Evolutionary conservation across 139 green algal species (phyloP), one percentile per base, ranked within the genome.

Genomic region (Micromonas pusilla): DNA sequence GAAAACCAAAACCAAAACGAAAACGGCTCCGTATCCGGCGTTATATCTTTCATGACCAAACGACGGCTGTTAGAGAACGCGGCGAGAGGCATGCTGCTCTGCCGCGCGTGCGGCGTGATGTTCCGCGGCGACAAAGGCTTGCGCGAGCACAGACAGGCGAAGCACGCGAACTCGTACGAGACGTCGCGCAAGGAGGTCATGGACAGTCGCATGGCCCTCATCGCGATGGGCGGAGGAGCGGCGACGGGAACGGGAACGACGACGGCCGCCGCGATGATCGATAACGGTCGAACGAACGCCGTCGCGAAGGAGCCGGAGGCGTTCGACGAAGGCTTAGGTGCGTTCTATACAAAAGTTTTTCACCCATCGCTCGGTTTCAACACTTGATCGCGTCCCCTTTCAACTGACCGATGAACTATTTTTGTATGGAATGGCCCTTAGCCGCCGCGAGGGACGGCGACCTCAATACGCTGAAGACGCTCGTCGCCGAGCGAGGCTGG

Each of bases 91-190:
- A 28, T 20, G 65, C 54, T 82, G 67, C 52, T 76, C 32, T 82
- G 77, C 77, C 54, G 57, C 20, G 34, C 32, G 52, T 82, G 77
- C 53, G 77, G 66, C 21, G 62, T 52, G 38, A 75, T 82, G 34
- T 78, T 74, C 33, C 32, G 32, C 26, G 78, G 70, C 21, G 71
- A 78, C 25, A 66, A 73, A 19, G 78, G 78, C 2, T 70, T 83
- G 20, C n/a, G n/a, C 31, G 64, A 20, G 36, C 78, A 83, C 70
- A 28, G 54, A 38, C 78, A 78, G 32, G 52, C 73, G 33, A 74
- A 75, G 62, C 78, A 83, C 39, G 60, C 23, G 3, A 9, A 30
- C 26, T 45, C 38, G 39, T 77, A 77, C 36, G 71, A 66, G 4
- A 1, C 45, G n/a, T 34, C 39, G 0, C 26, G 26, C 13, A 23